Percentiles rank a stretch among this genome's conserved stretches.
Evolutionary conservation across 805 yeast genomes (phyloP).

Genomic region (Blastobotrys attinorum): DNA sequence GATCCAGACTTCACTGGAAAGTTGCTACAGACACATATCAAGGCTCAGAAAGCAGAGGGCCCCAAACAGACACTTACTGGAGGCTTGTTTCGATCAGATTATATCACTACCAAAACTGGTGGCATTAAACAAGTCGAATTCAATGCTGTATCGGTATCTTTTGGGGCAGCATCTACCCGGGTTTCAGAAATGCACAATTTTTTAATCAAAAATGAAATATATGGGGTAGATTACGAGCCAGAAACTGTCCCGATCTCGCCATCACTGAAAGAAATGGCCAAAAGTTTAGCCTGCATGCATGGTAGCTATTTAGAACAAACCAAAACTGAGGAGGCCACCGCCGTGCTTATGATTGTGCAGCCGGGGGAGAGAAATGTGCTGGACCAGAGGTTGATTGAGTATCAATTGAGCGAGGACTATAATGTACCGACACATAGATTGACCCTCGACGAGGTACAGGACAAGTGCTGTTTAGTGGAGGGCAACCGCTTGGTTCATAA

Average conservation of each 20-base stretch:
- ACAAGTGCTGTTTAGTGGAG: conserved; percentile 7
- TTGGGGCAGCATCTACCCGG: conserved; percentile 81
- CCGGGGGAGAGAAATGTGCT: conserved; percentile 80
- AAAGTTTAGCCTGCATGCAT: conserved; percentile 63
- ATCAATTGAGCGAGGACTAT: conserved; percentile 47
- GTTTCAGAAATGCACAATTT: conserved; percentile 70
- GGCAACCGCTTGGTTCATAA: conserved; percentile 40
- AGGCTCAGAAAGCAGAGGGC: conserved; percentile 34
- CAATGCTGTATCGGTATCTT: conserved; percentile 92
- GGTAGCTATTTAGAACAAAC: conserved; percentile 36
- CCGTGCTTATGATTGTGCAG: conserved; percentile 74
- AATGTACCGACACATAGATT: conserved; percentile 58
- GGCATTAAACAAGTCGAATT: conserved; percentile 90
- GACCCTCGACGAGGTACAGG: conserved; percentile 50
- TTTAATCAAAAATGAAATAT: conserved; percentile 32
- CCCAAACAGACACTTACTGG: conserved; percentile 56
- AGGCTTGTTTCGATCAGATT: conserved; percentile 87
- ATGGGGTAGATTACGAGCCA: conserved; percentile 11
- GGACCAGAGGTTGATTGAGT: conserved; percentile 86
- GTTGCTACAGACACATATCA: conserved; percentile 50
- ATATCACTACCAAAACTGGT: conserved; percentile 40
- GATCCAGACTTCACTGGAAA: conserved; percentile 80
- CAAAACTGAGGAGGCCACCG: conserved; percentile 4
- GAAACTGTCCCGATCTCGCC: conserved; percentile 59
- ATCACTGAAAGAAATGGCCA: conserved; percentile 54